A percentile compares a stretch with the other conserved stretches of the same genome.
These are phyloP conservation scores for Kwoniella botswanensis DNA, from an alignment of 768 basidiomycete species.

Conservation along the genomic window DNA sequence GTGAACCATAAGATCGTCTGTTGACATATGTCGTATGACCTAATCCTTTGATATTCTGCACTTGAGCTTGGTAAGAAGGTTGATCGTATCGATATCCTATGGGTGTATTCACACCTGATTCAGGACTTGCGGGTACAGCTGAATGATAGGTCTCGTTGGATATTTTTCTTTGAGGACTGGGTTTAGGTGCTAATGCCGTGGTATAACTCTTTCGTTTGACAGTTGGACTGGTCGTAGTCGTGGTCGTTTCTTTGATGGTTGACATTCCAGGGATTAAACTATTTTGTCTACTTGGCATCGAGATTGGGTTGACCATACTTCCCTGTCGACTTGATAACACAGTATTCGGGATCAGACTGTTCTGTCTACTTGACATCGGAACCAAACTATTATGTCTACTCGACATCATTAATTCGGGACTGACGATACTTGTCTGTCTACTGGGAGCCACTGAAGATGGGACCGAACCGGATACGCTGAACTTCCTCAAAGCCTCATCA, in stretches of 20 bases:
- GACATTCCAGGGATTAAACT: background rate
- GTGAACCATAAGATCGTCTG: slow-evolving; percentile 15
- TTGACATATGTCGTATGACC: slow-evolving; percentile 26
- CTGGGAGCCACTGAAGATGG: slow-evolving; percentile 4
- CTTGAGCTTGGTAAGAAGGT: background rate
- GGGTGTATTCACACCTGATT: background rate
- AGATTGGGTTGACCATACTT: background rate
- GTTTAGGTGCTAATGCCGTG: slow-evolving; percentile 41
- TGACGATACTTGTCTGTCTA: slow-evolving; percentile 2
- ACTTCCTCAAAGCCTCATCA: slow-evolving; percentile 49
- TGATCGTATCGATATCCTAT: slow-evolving; percentile 5
- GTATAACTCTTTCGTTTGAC: slow-evolving; percentile 39
- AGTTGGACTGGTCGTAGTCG: background rate
- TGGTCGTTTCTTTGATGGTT: background rate
- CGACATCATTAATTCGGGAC: background rate
- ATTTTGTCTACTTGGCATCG: background rate
- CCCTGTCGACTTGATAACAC: slow-evolving; percentile 6
- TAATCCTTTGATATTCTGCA: background rate
- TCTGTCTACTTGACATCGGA: background rate
- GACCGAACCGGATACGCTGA: slow-evolving; percentile 40
- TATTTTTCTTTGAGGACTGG: slow-evolving; percentile 11
- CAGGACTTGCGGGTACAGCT: background rate
- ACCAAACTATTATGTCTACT: background rate
- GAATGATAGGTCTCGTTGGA: slow-evolving; percentile 29
- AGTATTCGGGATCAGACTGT: background rate